phyloP scores from a whole-genome alignment of 2,329 filamentous ascomycete genomes.

The Cladorrhinum sp. region DNA sequence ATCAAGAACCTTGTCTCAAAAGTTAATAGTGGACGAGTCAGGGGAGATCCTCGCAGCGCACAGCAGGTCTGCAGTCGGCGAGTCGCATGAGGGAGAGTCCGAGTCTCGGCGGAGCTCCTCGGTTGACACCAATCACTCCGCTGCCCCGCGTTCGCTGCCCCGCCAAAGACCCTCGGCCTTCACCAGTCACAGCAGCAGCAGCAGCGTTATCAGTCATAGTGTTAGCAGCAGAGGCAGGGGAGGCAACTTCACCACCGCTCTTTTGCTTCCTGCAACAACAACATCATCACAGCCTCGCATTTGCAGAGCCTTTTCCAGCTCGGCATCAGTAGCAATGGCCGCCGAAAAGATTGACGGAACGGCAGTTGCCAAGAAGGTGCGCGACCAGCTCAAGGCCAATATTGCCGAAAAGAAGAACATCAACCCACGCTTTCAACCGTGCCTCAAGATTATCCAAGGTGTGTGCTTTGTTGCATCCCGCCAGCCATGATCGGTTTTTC shows the following conservation, averaged over 20 bases:
- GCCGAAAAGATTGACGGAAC: constrained; percentile 94
- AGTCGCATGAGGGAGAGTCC: constrained; percentile 5
- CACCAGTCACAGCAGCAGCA: constrained; percentile 1
- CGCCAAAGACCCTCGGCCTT: constrained; percentile 16
- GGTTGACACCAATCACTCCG: constrained; percentile 19
- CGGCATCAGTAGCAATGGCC: constrained; percentile 59
- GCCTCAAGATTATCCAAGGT: constrained; percentile 94
- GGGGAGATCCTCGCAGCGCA: neutral
- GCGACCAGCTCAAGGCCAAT: constrained; percentile 74
- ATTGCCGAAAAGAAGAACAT: constrained; percentile 76
- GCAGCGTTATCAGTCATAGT: too few relatives aligned
- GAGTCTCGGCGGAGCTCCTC: constrained; percentile 20
- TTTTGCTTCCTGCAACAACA: constrained; percentile 12
- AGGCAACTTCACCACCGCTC: constrained; percentile 13
- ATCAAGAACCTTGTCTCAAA: constrained; percentile 3
- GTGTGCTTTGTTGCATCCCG: constrained; percentile 32
- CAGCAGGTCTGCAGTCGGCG: neutral
- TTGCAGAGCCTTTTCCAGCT: constrained; percentile 43
- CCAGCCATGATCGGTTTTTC: neutral
- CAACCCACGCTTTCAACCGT: constrained; percentile 86
- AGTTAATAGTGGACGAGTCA: constrained; percentile 8
- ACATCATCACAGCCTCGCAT: constrained; percentile 12
- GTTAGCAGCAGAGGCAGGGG: constrained; percentile 2
- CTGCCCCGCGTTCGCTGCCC: constrained; percentile 24
- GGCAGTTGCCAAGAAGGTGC: constrained; percentile 87